Conservation (phyloP, 2,329 filamentous ascomycete genomes). For the Calonectria pseudoturangicola region DNA sequence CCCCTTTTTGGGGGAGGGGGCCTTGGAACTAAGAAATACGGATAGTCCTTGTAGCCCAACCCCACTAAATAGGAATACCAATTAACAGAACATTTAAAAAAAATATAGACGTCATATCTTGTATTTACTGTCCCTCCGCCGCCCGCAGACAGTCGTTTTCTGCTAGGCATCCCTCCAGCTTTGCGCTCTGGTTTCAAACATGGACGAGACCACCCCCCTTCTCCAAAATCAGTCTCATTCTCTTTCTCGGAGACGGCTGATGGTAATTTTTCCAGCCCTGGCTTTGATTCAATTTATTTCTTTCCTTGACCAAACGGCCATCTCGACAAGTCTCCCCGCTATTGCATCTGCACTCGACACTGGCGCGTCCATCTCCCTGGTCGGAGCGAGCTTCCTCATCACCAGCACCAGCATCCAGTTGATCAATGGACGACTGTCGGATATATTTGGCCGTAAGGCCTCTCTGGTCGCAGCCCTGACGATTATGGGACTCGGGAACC, state of each 20-base stretch:
- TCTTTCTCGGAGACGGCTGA: neutral
- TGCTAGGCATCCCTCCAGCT: neutral
- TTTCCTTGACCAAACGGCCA: constrained; percentile 7
- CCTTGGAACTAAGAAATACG: no score
- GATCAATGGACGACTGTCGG: constrained; percentile 18
- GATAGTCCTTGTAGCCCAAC: neutral
- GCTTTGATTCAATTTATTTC: constrained; percentile 12
- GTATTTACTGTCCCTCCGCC: neutral
- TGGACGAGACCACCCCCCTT: constrained; percentile 3
- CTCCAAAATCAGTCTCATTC: neutral
- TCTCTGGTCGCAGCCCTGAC: neutral
- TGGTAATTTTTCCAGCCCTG: neutral
- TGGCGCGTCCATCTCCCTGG: neutral
- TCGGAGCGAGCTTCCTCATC: neutral
- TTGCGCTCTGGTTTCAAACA: neutral
- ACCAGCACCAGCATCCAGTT: constrained; percentile 14
- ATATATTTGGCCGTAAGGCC: constrained; percentile 14
- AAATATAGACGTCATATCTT: neutral
- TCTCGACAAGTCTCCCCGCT: neutral
- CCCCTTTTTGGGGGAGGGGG: no score
- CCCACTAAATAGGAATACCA: neutral
- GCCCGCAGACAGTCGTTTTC: neutral
- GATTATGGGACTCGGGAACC: neutral
- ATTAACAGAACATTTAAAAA: neutral
- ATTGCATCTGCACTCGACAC: constrained; percentile 5